Evolutionary conservation across 2,329 filamentous ascomycete genomes (phyloP).

Genomic region (Xenoacremonium recifei): DNA sequence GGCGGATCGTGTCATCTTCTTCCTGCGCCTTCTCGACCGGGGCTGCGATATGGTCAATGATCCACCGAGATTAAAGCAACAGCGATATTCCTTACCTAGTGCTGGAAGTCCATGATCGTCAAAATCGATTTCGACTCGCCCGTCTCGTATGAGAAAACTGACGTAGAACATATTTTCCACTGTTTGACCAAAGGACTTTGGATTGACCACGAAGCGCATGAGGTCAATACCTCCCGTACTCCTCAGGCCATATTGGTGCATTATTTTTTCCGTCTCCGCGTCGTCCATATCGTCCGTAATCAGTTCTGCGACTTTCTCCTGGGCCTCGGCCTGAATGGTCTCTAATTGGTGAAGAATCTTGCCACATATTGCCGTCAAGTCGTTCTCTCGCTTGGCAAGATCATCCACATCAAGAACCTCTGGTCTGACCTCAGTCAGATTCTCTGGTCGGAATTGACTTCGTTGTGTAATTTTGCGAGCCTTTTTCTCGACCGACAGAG

Average conservation of each 20-base stretch:
- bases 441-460: conserved; percentile 66
- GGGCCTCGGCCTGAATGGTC: conserved; percentile 44
- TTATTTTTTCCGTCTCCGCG: conserved; percentile 48
- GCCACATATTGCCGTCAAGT: conserved; percentile 75
- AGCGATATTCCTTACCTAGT: conserved; percentile 59
- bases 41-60: conserved; percentile 27
- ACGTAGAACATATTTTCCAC: conserved; percentile 97
- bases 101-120: conserved; percentile 77
- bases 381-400: conserved; percentile 73
- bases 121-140: conserved; percentile 68
- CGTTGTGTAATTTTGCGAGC: conserved; percentile 68
- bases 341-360: conserved; percentile 66
- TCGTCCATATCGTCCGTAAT: conserved; percentile 47
- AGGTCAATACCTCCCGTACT: conserved; percentile 71
- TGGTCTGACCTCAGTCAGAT: conserved; percentile 69
- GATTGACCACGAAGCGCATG: conserved; percentile 88
- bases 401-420: conserved; percentile 75
- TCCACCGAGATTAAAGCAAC: background rate
- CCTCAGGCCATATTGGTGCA: conserved; percentile 65
- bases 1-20: conserved; percentile 43
- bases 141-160: conserved; percentile 90
- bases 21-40: conserved; percentile 41
- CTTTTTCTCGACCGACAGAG: conserved; percentile 85
- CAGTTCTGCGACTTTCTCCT: conserved; percentile 43
- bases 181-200: conserved; percentile 86